Evolutionary conservation across 345 rosid species (phyloP), one percentile per base, ranked within the genome.

Genomic region (Aquilaria yunnanensis): DNA sequence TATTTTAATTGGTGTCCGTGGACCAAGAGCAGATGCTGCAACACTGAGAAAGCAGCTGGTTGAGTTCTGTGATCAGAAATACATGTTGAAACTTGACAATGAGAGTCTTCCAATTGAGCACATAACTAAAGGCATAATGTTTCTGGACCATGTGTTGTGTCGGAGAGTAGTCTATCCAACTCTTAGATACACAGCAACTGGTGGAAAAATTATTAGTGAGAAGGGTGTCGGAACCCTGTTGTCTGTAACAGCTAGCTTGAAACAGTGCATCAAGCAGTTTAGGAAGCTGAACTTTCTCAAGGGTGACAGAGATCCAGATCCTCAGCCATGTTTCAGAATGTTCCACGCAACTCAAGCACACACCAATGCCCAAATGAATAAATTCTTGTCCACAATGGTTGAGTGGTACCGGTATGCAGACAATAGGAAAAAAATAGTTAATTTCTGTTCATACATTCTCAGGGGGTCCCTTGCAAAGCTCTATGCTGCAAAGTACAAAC

Each of bases 101-200:
- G 98, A 93, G 68, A 84, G 78, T 71, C 92, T 93, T 47, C 99
- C 99, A 0, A 82, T 93, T 0, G 97, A 93, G 57, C 97, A 90
- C 79, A 90, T 93, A 64, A 93, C 97, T 2, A 90, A 93, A 74
- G 97, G 97, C 59, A 93, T 93, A 70, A 85, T 90, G 97, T 93
- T 90, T 79, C 99, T 93, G 66, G 99, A 93, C 75, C 99, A 93
- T 75, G 97, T 93, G 46, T 70, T 93, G 76, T 93, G 96, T 66
- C 80, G 97, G 2, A 83, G 99, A 67, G 99, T 93, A 64, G 99
- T 93, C 54, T 93, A 93, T 77, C 99, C 99, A 37, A 90, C 97
- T 31, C 74, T 93, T 68, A 82, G 97, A 49, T 93, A 88, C 74
- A 93, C 99, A 32, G 97, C 97, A 0, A 85, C 90, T 0, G 99